Conservation (phyloP, 2,329 filamentous ascomycete species). For the Domatiomyces catenatus region DNA sequence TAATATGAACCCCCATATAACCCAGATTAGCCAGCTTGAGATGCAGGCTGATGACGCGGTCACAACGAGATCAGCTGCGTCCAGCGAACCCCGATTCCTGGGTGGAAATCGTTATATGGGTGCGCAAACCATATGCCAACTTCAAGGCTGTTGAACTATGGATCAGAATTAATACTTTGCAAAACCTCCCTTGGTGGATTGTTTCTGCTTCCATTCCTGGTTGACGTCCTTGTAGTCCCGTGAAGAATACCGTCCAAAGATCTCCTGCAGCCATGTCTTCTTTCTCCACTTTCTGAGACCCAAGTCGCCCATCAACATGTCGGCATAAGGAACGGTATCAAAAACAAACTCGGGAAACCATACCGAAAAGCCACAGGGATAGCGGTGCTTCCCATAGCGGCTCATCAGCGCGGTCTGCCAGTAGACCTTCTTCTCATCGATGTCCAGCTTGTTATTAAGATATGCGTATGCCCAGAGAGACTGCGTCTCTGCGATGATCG, state of each 20-base stretch:
- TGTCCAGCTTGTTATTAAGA: slow-evolving; percentile 37
- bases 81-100: too few species aligned
- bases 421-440: neutral
- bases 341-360: slow-evolving; percentile 58
- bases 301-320: slow-evolving; percentile 51
- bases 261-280: slow-evolving; percentile 17
- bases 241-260: slow-evolving; percentile 26
- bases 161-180: too few species aligned
- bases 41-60: too few species aligned
- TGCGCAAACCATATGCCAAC: too few species aligned
- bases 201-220: slow-evolving; percentile 21
- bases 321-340: slow-evolving; percentile 58
- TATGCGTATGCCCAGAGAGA: slow-evolving; percentile 52
- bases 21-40: too few species aligned
- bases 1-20: too few species aligned
- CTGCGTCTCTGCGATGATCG: slow-evolving; percentile 27
- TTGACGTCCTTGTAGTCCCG: slow-evolving; percentile 28
- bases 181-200: neutral
- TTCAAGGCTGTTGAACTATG: too few species aligned
- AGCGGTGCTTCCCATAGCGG: slow-evolving; percentile 55
- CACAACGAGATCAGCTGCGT: too few species aligned
- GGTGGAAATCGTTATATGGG: too few species aligned
- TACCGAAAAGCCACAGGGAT: slow-evolving; percentile 48
- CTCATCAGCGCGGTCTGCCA: slow-evolving; percentile 48
- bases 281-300: slow-evolving; percentile 37